Evolutionary conservation across 2,329 filamentous ascomycete genomes (phyloP).

Genomic region (Cytospora paraplurivora): DNA sequence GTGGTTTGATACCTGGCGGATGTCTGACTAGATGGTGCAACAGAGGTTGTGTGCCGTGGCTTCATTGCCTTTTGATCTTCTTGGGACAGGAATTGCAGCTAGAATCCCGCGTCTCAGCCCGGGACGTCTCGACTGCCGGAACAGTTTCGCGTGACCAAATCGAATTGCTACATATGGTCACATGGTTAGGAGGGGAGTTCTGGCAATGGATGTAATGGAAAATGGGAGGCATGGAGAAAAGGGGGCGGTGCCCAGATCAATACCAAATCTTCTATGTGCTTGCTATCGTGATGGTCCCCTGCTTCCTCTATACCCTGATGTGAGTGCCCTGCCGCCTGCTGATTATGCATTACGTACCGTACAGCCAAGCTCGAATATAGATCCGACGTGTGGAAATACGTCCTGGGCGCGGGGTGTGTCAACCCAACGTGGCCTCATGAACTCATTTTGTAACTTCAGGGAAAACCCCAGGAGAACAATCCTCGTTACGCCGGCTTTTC

Average conservation of each 20-base stretch:
- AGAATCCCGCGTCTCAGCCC: conserved; percentile 3
- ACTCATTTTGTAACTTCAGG: background rate
- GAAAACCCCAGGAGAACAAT: background rate
- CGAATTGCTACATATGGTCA: conserved; percentile 21
- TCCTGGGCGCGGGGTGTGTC: conserved; percentile 13
- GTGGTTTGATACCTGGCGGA: conserved; percentile 88
- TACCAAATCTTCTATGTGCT: conserved; percentile 14
- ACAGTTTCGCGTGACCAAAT: background rate
- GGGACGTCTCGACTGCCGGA: conserved; percentile 7
- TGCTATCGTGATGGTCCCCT: conserved; percentile 17
- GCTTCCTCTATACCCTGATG: conserved; percentile 15
- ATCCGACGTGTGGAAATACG: conserved; percentile 11
- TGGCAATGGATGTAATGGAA: conserved; percentile 8
- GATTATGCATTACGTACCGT: conserved; percentile 29
- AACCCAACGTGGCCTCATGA: conserved; percentile 14
- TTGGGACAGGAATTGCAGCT: background rate
- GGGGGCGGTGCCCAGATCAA: conserved; percentile 9
- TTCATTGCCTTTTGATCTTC: conserved; percentile 4
- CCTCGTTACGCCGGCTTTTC: conserved; percentile 15
- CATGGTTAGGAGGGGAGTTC: conserved; percentile 10
- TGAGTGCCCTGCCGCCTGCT: conserved; percentile 11
- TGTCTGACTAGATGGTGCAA: conserved; percentile 61
- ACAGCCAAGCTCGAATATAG: conserved; percentile 9
- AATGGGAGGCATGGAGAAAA: conserved; percentile 1
- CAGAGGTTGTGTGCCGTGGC: background rate